Conservation (phyloP, 1,139 yeast genomes). For the Zygosaccharomyces sapae region DNA sequence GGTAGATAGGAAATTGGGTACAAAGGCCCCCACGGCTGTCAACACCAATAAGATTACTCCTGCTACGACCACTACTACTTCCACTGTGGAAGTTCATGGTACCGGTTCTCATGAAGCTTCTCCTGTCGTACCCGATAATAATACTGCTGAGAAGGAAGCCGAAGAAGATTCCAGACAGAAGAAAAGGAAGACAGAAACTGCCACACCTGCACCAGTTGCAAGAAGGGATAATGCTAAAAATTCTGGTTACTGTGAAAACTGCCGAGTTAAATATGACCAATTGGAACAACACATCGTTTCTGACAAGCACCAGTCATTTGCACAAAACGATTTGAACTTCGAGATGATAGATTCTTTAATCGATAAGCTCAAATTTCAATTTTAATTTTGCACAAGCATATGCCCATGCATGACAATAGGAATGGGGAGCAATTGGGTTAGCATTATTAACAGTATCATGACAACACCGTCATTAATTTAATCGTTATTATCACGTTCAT, state of each 20-base stretch:
- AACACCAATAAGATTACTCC: neutral
- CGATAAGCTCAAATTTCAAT: constrained; percentile 40
- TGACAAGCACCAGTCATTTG: constrained; percentile 75
- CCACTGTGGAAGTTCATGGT: neutral
- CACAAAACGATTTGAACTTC: constrained; percentile 68
- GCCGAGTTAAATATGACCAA: constrained; percentile 78
- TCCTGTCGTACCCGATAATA: constrained; percentile 1
- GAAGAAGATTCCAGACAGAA: constrained; percentile 1
- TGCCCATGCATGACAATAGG: neutral
- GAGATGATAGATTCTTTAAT: constrained; percentile 71
- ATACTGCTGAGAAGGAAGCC: neutral
- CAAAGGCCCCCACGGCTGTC: constrained; percentile 10
- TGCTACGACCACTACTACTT: constrained; percentile 1
- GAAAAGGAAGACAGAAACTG: constrained; percentile 7
- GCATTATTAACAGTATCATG: constrained; percentile 3
- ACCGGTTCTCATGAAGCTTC: neutral
- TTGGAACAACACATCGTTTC: constrained; percentile 72
- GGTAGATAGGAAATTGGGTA: constrained; percentile 32
- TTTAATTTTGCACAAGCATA: constrained; percentile 13
- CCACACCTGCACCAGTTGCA: constrained; percentile 8
- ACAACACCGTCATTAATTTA: neutral
- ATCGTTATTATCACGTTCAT: neutral
- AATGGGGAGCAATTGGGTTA: neutral
- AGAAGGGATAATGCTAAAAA: constrained; percentile 21
- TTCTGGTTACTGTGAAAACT: constrained; percentile 88